Evolutionary conservation across 257 asterid genomes (phyloP).

Genomic region (Nemophila menziesii): DNA sequence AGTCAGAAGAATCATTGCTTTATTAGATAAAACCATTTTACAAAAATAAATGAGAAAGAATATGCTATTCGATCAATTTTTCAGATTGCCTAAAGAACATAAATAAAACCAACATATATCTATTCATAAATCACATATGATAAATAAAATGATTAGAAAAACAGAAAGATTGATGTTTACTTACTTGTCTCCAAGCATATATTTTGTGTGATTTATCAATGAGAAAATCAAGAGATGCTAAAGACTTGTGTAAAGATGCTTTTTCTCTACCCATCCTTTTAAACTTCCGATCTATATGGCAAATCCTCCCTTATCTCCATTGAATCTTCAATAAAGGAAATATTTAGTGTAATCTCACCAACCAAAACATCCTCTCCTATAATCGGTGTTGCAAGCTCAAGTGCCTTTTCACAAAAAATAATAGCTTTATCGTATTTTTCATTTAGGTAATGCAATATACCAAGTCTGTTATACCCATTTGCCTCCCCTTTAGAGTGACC

Average conservation of each 20-base stretch:
- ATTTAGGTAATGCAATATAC: conserved; percentile 63
- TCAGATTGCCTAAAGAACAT: no score
- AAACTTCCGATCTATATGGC: conserved; percentile 49
- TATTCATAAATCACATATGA: conserved; percentile 9
- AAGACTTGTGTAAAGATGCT: conserved; percentile 49
- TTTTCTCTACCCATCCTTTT: conserved; percentile 70
- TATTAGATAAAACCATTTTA: conserved; percentile 11
- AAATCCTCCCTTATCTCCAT: conserved; percentile 47
- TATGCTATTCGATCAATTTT: not conserved
- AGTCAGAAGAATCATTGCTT: conserved; percentile 8
- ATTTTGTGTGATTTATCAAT: conserved; percentile 68
- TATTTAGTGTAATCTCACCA: conserved; percentile 48
- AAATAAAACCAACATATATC: no score
- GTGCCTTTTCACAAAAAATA: conserved; percentile 62
- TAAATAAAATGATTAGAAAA: conserved; percentile 7
- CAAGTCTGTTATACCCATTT: conserved; percentile 77
- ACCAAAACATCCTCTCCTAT: conserved; percentile 74
- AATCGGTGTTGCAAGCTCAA: conserved; percentile 66
- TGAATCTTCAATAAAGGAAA: conserved; percentile 49
- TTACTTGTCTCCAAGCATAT: conserved; percentile 63
- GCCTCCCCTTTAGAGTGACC: conserved; percentile 93
- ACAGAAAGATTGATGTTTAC: not conserved
- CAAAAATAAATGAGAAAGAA: conserved; percentile 3
- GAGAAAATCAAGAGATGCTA: conserved; percentile 55
- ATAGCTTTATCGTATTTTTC: conserved; percentile 65